Evolutionary conservation across 2,329 filamentous ascomycete genomes (phyloP).

Genomic region (Cryphonectria carpinicola): DNA sequence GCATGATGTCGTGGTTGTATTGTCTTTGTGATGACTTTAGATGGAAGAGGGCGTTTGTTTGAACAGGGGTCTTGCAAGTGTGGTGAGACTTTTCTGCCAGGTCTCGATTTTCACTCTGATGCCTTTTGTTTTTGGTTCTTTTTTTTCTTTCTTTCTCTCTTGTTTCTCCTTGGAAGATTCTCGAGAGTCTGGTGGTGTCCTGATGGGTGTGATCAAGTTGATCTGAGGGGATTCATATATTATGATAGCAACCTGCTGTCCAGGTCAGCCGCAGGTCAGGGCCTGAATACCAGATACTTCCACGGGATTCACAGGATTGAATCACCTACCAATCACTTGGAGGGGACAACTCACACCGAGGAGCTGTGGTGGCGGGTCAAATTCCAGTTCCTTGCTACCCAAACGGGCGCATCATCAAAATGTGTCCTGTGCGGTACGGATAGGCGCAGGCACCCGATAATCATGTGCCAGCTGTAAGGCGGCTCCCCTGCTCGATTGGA

Average conservation of each 20-base stretch:
- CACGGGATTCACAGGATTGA: background rate
- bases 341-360: background rate
- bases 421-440: background rate
- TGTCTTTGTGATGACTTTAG: background rate
- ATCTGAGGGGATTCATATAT: background rate
- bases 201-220: background rate
- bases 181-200: background rate
- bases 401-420: background rate
- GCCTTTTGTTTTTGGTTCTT: background rate
- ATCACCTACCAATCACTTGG: background rate
- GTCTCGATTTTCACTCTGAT: background rate
- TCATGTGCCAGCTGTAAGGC: background rate
- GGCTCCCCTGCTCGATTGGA: background rate
- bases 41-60: background rate
- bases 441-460: background rate
- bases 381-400: background rate
- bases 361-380: background rate
- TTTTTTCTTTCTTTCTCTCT: too few relatives aligned
- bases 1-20: background rate
- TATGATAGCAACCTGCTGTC: background rate
- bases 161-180: background rate
- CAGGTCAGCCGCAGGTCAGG: background rate
- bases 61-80: background rate
- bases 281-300: background rate
- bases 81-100: background rate